Base-by-base conservation (phyloP, 2,329 filamentous ascomycete genomes). In the Fusarium devonianum region DNA sequence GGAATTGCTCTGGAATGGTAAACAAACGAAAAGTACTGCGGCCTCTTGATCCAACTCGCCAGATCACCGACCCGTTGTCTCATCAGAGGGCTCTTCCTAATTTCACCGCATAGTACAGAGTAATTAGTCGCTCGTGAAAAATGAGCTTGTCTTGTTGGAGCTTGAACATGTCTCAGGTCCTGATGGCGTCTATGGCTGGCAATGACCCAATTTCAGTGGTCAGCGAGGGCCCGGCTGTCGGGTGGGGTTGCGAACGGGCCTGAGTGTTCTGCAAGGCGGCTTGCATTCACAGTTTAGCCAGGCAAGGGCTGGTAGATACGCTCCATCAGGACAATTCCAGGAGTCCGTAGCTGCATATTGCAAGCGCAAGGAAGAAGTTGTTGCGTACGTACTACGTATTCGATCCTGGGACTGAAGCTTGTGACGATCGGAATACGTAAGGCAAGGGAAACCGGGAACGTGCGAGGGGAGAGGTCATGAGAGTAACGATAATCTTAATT, bases 251-350 rank as follows among this genome's bases (percentile, higher is more conserved):
- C 23, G 25, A 29, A 43, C 44, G 40, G 46, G 55, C 26, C 49
- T 58, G 42, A 44, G 45, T 39, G 44, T 49, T 42, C 62, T 65
- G 62, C 62, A 62, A 63, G 60, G 62, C 60, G 55, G 33, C 28
- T 34, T 25, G 55, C 16, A 46, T 48, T 47, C 37, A 54, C 46
- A 49, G 50, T 28, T 41, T 53, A 44, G 35, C 40, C 37, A 55
- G 53, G 62, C 49, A 64, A 63, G 59, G 57, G 59, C 28, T 43
- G 40, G n/a, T 43, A 9, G 28, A 34, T 48, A 41, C 46, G 49
- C 54, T 60, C 49, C 41, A 17, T 29, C 49, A 35, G 33, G 43
- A 30, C 11, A 42, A 34, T 43, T 50, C 37, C 18, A 43, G 17
- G 19, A 37, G 42, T 35, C 33, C 21, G 37, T 58, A 60, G 44